phyloP scores from a whole-genome alignment of 2,329 filamentous ascomycete species.

The Diaporthe citrichinensis region DNA sequence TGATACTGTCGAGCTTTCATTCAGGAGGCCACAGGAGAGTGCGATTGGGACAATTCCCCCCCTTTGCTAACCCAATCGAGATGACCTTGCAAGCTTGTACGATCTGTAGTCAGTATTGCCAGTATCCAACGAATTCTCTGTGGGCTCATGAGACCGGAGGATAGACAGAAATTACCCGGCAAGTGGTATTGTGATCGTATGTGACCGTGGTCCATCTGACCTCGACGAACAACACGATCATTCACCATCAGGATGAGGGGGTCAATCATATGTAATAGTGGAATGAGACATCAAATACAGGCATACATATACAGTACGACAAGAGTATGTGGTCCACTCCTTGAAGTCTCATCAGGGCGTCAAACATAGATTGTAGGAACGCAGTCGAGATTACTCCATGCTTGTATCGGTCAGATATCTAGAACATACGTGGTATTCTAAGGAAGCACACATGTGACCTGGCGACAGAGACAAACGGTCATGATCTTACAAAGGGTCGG shows the following conservation, averaged over 20 bases:
- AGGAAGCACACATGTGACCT: not conserved
- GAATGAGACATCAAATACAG: not conserved
- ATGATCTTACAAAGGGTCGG: too few species aligned
- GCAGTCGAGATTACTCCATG: not conserved
- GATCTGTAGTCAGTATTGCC: not conserved
- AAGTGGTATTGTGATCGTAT: not conserved
- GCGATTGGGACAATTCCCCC: too few species aligned
- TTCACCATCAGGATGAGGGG: not conserved
- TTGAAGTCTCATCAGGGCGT: not conserved
- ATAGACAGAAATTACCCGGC: too few species aligned
- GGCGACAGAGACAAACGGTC: not conserved
- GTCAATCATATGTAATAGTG: not conserved
- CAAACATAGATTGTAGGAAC: too few species aligned
- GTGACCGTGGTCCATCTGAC: too few species aligned
- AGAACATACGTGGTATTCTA: not conserved
- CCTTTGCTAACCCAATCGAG: not conserved
- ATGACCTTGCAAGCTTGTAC: not conserved
- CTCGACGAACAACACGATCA: not conserved
- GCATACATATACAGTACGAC: not conserved
- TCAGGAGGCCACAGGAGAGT: not conserved
- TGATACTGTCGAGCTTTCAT: not conserved
- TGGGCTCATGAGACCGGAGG: not conserved
- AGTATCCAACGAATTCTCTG: too few species aligned
- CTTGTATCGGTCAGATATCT: too few species aligned
- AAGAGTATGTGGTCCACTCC: not conserved